Conservation (phyloP, 1,284 basidiomycete genomes). For the Ustilago lituana region DNA sequence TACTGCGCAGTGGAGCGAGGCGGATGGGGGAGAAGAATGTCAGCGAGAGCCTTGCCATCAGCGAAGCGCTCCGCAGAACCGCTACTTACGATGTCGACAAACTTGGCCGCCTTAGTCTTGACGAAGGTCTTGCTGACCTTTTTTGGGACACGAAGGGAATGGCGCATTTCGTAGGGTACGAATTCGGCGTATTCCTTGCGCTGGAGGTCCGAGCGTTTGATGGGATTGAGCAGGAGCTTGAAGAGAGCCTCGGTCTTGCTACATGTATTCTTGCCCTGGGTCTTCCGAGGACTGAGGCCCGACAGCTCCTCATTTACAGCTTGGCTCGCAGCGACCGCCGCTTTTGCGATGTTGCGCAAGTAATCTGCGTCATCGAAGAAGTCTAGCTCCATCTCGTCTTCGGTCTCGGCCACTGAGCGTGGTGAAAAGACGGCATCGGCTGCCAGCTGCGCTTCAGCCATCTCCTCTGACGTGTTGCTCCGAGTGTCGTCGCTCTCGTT, state of each 20-base stretch:
- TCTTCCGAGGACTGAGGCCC: too few species aligned
- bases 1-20: too few species aligned
- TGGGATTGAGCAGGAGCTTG: neutral
- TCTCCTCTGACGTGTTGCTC: neutral
- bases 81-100: conserved; percentile 18
- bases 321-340: neutral
- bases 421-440: neutral
- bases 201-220: conserved; percentile 14
- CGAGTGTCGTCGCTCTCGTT: neutral
- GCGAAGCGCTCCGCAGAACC: too few species aligned
- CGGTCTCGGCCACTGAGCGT: neutral
- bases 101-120: conserved; percentile 3
- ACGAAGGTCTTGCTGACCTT: conserved; percentile 9
- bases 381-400: neutral
- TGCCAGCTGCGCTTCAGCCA: neutral
- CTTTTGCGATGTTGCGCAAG: neutral
- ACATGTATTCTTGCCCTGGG: neutral
- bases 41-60: too few species aligned
- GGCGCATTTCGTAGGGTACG: neutral
- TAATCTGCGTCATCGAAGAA: neutral
- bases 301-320: neutral
- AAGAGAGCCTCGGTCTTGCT: neutral
- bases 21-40: too few species aligned
- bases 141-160: conserved; percentile 1
- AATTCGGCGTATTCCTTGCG: conserved; percentile 19